Evolutionary conservation across 192 early-diverging fungal genomes (phyloP).

Genomic region (Radiomyces spectabilis): DNA sequence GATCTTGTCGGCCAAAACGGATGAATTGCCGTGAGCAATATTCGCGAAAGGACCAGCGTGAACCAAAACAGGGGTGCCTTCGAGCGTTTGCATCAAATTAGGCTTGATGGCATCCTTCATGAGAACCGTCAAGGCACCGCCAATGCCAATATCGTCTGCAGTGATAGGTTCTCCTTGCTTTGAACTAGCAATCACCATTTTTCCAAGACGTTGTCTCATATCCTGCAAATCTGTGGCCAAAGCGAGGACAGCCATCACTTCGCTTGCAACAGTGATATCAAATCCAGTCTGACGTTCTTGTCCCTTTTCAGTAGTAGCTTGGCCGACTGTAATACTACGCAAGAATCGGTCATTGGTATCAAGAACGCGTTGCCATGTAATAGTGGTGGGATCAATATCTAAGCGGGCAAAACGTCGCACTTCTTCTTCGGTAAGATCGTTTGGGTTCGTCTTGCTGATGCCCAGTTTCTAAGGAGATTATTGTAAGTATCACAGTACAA

Average conservation of each 20-base stretch:
- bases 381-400: constrained; percentile 87
- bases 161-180: constrained; percentile 78
- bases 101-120: constrained; percentile 99
- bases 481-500: no score
- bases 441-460: constrained; percentile 70
- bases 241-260: constrained; percentile 96
- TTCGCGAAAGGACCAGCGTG: constrained; percentile 99
- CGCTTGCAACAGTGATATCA: constrained; percentile 96
- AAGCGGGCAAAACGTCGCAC: constrained; percentile 73
- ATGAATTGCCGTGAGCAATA: constrained; percentile 97
- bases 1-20: constrained; percentile 88
- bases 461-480: no score
- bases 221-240: constrained; percentile 83
- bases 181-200: constrained; percentile 90
- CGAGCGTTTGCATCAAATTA: constrained; percentile 98
- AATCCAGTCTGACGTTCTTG: constrained; percentile 84
- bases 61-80: constrained; percentile 96
- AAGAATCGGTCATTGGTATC: constrained; percentile 98
- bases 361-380: constrained; percentile 93
- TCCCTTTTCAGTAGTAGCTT: constrained; percentile 80
- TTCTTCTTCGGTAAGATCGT: constrained; percentile 72
- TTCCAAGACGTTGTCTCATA: constrained; percentile 86
- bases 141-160: constrained; percentile 90
- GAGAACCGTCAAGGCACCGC: constrained; percentile 91
- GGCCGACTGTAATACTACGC: constrained; percentile 82